Evolutionary conservation across 2,329 filamentous ascomycete genomes (phyloP).

Genomic region (Neofusicoccum umdonicola): DNA sequence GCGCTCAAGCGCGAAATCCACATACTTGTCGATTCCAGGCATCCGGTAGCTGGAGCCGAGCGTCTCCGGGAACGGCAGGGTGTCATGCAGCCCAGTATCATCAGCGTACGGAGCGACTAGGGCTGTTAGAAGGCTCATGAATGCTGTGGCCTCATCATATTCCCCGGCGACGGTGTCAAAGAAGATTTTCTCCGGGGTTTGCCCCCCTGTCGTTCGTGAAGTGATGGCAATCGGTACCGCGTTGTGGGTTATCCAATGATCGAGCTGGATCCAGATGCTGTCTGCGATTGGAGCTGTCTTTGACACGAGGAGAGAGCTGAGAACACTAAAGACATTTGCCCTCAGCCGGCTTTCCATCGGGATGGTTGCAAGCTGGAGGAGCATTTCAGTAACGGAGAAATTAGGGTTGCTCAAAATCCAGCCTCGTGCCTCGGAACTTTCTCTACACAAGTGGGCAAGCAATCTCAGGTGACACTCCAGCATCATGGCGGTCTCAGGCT

Average conservation of each 20-base stretch:
- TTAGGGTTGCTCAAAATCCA: slow-evolving; percentile 69
- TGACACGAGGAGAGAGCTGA: slow-evolving; percentile 71
- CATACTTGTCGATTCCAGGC: slow-evolving; percentile 85
- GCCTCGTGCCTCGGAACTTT: slow-evolving; percentile 68
- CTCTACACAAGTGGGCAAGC: slow-evolving; percentile 74
- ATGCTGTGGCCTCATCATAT: slow-evolving; percentile 34
- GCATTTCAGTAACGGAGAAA: slow-evolving; percentile 68
- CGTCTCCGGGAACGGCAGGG: slow-evolving; percentile 80
- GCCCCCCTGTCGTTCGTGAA: neutral
- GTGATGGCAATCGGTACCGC: slow-evolving; percentile 6
- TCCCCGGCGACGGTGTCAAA: slow-evolving; percentile 11
- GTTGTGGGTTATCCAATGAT: slow-evolving; percentile 63
- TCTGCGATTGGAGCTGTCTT: slow-evolving; percentile 68
- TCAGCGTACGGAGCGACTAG: slow-evolving; percentile 66
- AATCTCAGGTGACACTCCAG: slow-evolving; percentile 89
- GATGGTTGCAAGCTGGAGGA: slow-evolving; percentile 77
- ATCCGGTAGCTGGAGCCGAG: slow-evolving; percentile 75
- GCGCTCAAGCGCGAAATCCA: slow-evolving; percentile 84
- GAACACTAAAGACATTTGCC: slow-evolving; percentile 77
- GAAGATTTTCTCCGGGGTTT: neutral
- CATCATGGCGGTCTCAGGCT: slow-evolving; percentile 95
- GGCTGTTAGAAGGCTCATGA: slow-evolving; percentile 72
- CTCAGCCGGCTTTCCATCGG: slow-evolving; percentile 73
- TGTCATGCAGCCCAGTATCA: slow-evolving; percentile 65
- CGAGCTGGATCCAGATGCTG: slow-evolving; percentile 76